A percentile compares a stretch with the other conserved stretches of the same genome.
Evolutionary conservation across 2,329 filamentous ascomycete species (phyloP).

Genomic region (Zalaria sp.): DNA sequence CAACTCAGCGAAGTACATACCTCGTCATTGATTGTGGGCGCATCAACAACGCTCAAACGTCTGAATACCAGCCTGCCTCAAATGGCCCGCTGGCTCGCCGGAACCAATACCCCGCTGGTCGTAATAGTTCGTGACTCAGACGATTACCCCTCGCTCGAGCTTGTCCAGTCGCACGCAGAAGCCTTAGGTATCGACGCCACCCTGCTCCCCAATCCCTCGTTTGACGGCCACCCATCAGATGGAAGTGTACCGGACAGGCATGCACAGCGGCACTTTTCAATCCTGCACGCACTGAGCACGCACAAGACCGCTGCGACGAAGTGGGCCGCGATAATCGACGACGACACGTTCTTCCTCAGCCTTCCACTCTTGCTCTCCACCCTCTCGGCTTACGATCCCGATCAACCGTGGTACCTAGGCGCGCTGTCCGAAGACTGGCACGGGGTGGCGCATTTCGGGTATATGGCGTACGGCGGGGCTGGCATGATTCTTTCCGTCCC

Average conservation of each 20-base stretch:
- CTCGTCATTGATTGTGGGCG: slow-evolving; percentile 11
- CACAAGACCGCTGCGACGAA: slow-evolving; percentile 7
- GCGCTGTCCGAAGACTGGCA: slow-evolving; percentile 11
- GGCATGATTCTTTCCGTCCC: slow-evolving; percentile 15
- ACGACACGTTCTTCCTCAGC: slow-evolving; percentile 16
- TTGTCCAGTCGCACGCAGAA: slow-evolving; percentile 3
- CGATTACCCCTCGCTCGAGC: neutral
- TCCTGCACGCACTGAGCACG: slow-evolving; percentile 10
- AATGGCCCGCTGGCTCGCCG: slow-evolving; percentile 12
- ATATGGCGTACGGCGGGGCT: slow-evolving; percentile 16
- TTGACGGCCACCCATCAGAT: no score
- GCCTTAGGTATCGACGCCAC: slow-evolving; percentile 4
- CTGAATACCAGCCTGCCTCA: slow-evolving; percentile 11
- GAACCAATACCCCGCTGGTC: slow-evolving; percentile 12
- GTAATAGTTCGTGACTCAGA: slow-evolving; percentile 11
- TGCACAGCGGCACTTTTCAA: slow-evolving; percentile 13
- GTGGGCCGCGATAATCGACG: slow-evolving; percentile 16
- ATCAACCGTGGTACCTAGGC: slow-evolving; percentile 12
- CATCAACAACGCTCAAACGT: slow-evolving; percentile 11
- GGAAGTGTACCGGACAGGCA: slow-evolving; percentile 7
- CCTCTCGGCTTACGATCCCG: slow-evolving; percentile 9
- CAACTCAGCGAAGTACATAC: slow-evolving; percentile 7
- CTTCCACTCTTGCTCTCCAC: slow-evolving; percentile 10
- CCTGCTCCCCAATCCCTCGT: neutral
- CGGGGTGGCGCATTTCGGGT: slow-evolving; percentile 4